phyloP scores from a whole-genome alignment of 2,329 filamentous ascomycete species.

The Rhinocladiella similis region DNA sequence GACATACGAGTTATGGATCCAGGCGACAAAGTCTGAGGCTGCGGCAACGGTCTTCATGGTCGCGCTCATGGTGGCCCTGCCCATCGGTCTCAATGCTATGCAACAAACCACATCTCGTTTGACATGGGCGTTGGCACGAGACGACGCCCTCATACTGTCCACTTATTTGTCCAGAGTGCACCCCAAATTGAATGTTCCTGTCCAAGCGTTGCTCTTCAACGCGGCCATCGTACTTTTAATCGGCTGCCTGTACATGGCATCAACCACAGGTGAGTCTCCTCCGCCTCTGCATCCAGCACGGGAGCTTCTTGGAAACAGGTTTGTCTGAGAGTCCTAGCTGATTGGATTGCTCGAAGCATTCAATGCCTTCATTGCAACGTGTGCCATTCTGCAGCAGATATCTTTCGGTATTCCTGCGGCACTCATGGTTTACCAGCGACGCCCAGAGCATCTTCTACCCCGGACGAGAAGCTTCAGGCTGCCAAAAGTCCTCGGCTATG shows the following conservation, averaged over 20 bases:
- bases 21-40: conserved; percentile 17
- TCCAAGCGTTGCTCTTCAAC: conserved; percentile 28
- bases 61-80: neutral
- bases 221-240: conserved; percentile 16
- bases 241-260: conserved; percentile 17
- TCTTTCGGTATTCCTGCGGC: conserved; percentile 32
- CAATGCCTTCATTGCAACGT: conserved; percentile 31
- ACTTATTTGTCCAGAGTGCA: conserved; percentile 19
- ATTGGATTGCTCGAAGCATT: conserved; percentile 16
- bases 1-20: conserved; percentile 21
- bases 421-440: conserved; percentile 31
- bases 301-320: too few relatives aligned
- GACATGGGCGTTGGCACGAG: conserved; percentile 33
- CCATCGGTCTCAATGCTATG: conserved; percentile 4
- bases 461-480: neutral
- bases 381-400: conserved; percentile 21
- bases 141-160: conserved; percentile 25
- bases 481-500: conserved; percentile 28
- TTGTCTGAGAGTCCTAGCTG: too few relatives aligned
- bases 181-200: conserved; percentile 22
- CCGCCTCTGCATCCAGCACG: too few relatives aligned
- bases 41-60: conserved; percentile 20
- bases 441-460: conserved; percentile 27
- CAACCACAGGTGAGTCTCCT: neutral
- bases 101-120: conserved; percentile 26